Conservation (phyloP, 305 asterid genomes). For the Coffea humblotiana region DNA sequence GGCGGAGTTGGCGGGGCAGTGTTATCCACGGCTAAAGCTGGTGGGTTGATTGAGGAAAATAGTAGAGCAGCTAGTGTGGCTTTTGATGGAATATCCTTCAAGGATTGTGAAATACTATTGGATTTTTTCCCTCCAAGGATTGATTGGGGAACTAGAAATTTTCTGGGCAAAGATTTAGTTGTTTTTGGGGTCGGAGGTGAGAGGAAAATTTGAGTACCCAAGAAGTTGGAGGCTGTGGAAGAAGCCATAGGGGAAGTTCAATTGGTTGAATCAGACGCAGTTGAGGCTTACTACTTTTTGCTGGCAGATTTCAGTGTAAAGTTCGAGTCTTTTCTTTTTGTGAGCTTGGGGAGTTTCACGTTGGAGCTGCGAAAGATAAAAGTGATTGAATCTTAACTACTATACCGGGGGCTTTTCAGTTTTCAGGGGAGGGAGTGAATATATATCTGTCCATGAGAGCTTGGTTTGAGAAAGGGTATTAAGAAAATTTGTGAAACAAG, state of each 20-base stretch:
- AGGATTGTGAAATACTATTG: slow-evolving; percentile 26
- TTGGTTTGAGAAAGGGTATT: neutral
- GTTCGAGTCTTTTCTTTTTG: neutral
- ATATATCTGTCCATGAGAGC: neutral
- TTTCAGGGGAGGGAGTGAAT: too few relatives aligned
- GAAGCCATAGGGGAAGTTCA: slow-evolving; percentile 42
- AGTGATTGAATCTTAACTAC: neutral
- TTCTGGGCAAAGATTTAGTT: slow-evolving; percentile 39
- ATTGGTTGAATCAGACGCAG: slow-evolving; percentile 1
- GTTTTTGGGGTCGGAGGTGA: slow-evolving; percentile 76
- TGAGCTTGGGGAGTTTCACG: neutral
- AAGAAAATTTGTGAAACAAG: neutral
- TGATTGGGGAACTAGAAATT: slow-evolving; percentile 45
- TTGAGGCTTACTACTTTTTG: neutral
- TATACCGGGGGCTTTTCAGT: too few relatives aligned
- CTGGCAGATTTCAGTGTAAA: slow-evolving; percentile 1
- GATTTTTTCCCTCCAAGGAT: slow-evolving; percentile 31
- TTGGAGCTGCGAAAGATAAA: neutral
- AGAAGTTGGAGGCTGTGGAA: slow-evolving; percentile 52
- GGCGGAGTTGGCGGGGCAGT: slow-evolving; percentile 47
- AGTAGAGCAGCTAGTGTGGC: slow-evolving; percentile 63
- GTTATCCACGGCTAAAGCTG: slow-evolving; percentile 63
- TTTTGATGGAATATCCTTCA: slow-evolving; percentile 39
- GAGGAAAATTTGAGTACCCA: slow-evolving; percentile 54
- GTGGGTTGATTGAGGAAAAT: slow-evolving; percentile 65